Conservation (phyloP, 2,329 filamentous ascomycete species). For the Trichocomaceae sp. region DNA sequence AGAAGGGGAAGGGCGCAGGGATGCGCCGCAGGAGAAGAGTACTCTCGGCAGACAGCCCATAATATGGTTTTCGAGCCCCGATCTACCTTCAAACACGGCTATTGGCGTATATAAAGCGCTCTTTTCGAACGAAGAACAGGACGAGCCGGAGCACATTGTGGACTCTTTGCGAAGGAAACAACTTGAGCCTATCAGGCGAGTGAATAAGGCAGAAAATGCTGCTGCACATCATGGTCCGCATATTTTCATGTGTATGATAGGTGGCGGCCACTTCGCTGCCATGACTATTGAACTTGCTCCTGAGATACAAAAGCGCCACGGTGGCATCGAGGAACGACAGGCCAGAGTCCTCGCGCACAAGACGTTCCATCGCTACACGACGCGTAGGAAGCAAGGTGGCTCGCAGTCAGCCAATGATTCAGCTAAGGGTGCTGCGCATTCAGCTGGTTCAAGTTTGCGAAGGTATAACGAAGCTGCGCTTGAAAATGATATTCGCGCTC, state of each 20-base stretch:
- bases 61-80: slow-evolving; percentile 75
- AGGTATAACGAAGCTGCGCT: slow-evolving; percentile 91
- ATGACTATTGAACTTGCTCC: slow-evolving; percentile 90
- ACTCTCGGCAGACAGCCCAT: slow-evolving; percentile 64
- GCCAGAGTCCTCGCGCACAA: slow-evolving; percentile 90
- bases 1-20: slow-evolving; percentile 35
- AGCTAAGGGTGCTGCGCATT: slow-evolving; percentile 88
- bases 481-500: slow-evolving; percentile 73
- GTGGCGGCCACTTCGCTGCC: slow-evolving; percentile 92
- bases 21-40: slow-evolving; percentile 42
- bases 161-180: slow-evolving; percentile 71
- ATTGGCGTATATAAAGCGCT: slow-evolving; percentile 81
- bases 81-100: slow-evolving; percentile 68
- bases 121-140: slow-evolving; percentile 66
- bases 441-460: slow-evolving; percentile 80
- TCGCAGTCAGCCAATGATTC: slow-evolving; percentile 91
- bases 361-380: slow-evolving; percentile 96
- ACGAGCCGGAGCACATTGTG: slow-evolving; percentile 55
- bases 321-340: slow-evolving; percentile 70
- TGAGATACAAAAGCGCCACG: slow-evolving; percentile 62
- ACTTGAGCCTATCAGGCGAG: slow-evolving; percentile 50
- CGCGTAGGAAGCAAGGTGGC: slow-evolving; percentile 89
- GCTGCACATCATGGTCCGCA: slow-evolving; percentile 57
- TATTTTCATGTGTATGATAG: slow-evolving; percentile 97
- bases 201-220: slow-evolving; percentile 29